These are phyloP conservation scores for Geoglossum cookeanum DNA, from an alignment of 2,329 filamentous ascomycete genomes.

Conservation along the genomic window DNA sequence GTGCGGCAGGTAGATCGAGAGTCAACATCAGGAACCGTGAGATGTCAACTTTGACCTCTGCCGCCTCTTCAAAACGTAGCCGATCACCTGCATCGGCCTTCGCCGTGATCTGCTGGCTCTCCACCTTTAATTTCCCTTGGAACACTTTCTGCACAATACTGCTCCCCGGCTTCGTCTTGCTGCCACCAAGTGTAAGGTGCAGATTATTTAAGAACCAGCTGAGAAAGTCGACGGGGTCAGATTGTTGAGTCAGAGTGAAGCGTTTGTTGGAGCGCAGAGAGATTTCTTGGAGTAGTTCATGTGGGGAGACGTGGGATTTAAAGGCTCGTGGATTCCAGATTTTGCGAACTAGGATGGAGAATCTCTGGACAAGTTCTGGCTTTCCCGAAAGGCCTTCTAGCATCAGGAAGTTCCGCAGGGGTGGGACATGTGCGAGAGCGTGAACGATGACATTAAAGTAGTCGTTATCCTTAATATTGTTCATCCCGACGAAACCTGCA, in stretches of 20 bases:
- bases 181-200: conserved; percentile 77
- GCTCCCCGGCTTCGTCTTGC: conserved; percentile 63
- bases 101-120: conserved; percentile 84
- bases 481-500: conserved; percentile 79
- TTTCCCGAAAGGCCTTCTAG: conserved; percentile 58
- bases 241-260: conserved; percentile 77
- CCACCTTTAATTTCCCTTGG: conserved; percentile 78
- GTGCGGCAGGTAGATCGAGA: conserved; percentile 75
- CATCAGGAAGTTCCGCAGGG: conserved; percentile 80
- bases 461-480: conserved; percentile 99
- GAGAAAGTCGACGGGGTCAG: conserved; percentile 89
- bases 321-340: conserved; percentile 97
- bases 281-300: conserved; percentile 91
- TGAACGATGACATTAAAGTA: conserved; percentile 94
- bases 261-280: conserved; percentile 77
- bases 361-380: conserved; percentile 71
- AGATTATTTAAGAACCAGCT: conserved; percentile 97
- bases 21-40: conserved; percentile 82
- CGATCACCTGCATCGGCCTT: conserved; percentile 75
- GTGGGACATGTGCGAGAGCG: conserved; percentile 72
- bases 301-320: conserved; percentile 88
- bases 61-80: conserved; percentile 81
- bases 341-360: conserved; percentile 80
- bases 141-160: conserved; percentile 86
- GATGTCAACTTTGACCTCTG: conserved; percentile 55